These are phyloP conservation scores for Cystobasidium pallidum DNA, from an alignment of 1,284 basidiomycete species.

Conservation along the genomic window DNA sequence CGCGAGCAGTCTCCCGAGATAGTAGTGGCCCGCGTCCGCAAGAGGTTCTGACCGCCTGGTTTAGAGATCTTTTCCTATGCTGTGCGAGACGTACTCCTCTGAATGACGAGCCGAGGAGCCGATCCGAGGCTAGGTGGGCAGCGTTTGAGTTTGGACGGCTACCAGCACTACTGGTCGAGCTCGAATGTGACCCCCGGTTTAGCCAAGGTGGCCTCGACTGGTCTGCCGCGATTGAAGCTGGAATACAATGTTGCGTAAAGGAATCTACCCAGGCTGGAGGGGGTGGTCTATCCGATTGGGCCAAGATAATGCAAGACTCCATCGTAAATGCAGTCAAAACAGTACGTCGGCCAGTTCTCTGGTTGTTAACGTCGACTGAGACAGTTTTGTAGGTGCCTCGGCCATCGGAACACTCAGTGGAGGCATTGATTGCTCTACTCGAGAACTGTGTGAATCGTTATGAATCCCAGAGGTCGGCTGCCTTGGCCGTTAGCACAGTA, in stretches of 20 bases:
- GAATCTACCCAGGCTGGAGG: background rate
- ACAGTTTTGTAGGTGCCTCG: background rate
- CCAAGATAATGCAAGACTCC: background rate
- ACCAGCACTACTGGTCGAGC: background rate
- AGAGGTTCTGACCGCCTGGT: slow-evolving; percentile 6
- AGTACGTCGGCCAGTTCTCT: background rate
- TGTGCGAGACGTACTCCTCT: background rate
- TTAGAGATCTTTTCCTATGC: background rate
- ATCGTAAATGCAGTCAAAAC: background rate
- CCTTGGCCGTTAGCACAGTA: background rate
- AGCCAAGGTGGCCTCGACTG: background rate
- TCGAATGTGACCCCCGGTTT: background rate
- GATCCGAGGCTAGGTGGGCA: slow-evolving; percentile 4
- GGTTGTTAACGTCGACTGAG: background rate
- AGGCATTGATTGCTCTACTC: background rate
- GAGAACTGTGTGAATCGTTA: background rate
- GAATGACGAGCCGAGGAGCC: background rate
- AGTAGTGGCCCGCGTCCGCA: background rate
- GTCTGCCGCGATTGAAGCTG: background rate
- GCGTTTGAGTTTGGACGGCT: slow-evolving; percentile 6
- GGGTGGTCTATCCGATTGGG: background rate
- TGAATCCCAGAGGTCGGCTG: background rate
- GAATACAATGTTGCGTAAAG: background rate
- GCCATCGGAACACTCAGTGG: background rate
- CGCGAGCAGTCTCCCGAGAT: background rate